A percentile compares a stretch with the other conserved stretches of the same genome.
phyloP scores from a whole-genome alignment of 108 stramenopile species.

The Craspedostauros australis region DNA sequence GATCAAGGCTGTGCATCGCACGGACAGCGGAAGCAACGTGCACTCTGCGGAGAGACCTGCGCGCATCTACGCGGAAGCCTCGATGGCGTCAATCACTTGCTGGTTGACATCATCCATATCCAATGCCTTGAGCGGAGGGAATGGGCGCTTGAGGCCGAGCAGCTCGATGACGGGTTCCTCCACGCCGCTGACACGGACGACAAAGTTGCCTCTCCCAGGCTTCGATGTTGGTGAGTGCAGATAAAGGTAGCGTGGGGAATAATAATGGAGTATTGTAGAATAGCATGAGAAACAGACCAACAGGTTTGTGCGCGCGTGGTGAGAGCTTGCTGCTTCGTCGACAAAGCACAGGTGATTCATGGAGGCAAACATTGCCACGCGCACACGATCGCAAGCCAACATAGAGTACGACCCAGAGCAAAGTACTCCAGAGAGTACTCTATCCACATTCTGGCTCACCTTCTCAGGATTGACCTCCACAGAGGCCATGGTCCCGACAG shows the following conservation, averaged over 20 bases:
- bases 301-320: no score
- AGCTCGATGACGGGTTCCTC: slow-evolving; percentile 73
- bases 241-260: not conserved
- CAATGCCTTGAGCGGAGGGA: slow-evolving; percentile 72
- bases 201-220: slow-evolving; percentile 76
- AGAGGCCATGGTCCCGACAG: slow-evolving; percentile 52
- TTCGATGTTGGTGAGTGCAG: not conserved
- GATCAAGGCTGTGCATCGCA: no score
- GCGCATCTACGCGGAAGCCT: no score
- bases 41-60: no score
- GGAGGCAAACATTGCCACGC: no score
- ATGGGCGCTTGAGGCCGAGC: slow-evolving; percentile 74
- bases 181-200: slow-evolving; percentile 55
- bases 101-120: slow-evolving; percentile 80
- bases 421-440: no score
- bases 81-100: slow-evolving; percentile 33
- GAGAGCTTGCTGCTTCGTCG: no score
- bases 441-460: slow-evolving; percentile 18
- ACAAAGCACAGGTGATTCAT: no score
- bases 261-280: not conserved
- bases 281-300: not conserved
- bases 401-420: no score
- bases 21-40: no score
- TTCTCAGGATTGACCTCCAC: slow-evolving; percentile 70
- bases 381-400: no score